Evolutionary conservation across 192 early-diverging fungal species (phyloP), one percentile per base, ranked within the genome.

Genomic region (Cetraspora pellucida): DNA sequence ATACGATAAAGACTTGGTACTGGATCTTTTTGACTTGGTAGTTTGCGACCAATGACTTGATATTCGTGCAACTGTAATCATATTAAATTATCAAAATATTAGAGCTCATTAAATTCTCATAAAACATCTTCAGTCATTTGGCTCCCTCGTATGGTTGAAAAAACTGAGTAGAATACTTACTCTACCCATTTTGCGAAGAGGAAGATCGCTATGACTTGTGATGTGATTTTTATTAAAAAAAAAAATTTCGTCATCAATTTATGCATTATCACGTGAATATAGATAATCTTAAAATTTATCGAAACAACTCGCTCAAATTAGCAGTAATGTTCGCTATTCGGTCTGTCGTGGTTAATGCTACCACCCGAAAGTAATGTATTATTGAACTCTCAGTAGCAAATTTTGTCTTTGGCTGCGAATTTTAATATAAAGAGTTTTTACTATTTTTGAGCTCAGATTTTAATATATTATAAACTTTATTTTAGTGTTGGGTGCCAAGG

Each of bases 1-100:
- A 98, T 97, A 86, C 97, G 93, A 94, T 89, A 98, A 75, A 99
- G 93, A 91, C 94, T 94, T 67, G 97, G 97, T 70, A 87, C 89
- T 55, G 92, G 86, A 79, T 97, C 96, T 86, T 92, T 93, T 85
- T 93, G 93, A 75, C 94, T 91, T 64, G 96, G 97, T 70, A 92
- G 90, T 83, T 94, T 94, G 81, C 96, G 95, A 83, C 97, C 97
- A 89, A 98, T 89, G 84, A 99, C 95, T 79, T 87, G 85, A 80
- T 87, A 84, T 81, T 87, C 83, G 79, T 85, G 82, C 77, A 87
- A 84, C 83, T 84, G 77, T n/a, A 55, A 11, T 8, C 9, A 58
- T 37, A 25, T 31, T 19, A 66, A 59, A 23, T 21, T 59, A 21
- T 52, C 10, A 14, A 1, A 37, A 37, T 1, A 37, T 37, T 37